phyloP scores from a whole-genome alignment of 441 rosid species.

The Manihot esculenta region DNA sequence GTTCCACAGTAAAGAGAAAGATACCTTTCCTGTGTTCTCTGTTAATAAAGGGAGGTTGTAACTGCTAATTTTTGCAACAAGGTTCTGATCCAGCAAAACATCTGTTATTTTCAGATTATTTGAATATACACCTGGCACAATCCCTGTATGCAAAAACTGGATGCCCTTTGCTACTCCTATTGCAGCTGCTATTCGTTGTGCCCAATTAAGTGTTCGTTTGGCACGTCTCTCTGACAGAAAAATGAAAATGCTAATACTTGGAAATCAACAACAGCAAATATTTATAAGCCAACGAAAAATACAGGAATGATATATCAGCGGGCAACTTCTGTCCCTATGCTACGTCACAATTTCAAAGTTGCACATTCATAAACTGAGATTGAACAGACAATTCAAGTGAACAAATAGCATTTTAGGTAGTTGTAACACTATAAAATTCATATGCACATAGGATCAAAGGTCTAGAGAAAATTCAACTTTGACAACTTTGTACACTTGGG shows the following conservation, averaged over 20 bases:
- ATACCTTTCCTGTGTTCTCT: constrained; percentile 64
- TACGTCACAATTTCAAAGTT: background rate
- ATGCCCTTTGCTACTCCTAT: constrained; percentile 87
- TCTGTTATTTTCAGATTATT: constrained; percentile 82
- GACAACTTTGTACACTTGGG: background rate
- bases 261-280: background rate
- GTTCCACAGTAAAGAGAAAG: background rate
- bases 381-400: background rate
- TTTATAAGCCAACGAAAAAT: background rate
- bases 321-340: background rate
- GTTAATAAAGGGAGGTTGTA: constrained; percentile 79
- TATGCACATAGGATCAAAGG: background rate
- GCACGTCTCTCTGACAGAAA: constrained; percentile 41
- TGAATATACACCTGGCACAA: constrained; percentile 76
- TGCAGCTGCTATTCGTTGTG: constrained; percentile 75
- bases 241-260: constrained; percentile 2
- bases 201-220: constrained; percentile 59
- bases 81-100: constrained; percentile 78
- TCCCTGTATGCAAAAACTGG: constrained; percentile 91
- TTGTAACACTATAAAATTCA: background rate
- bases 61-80: constrained; percentile 76
- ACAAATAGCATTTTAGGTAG: background rate
- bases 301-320: background rate
- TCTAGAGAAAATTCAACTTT: background rate
- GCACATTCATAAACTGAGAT: background rate